Conservation (phyloP, 1,284 basidiomycete species). For the Puccinia coronata region DNA sequence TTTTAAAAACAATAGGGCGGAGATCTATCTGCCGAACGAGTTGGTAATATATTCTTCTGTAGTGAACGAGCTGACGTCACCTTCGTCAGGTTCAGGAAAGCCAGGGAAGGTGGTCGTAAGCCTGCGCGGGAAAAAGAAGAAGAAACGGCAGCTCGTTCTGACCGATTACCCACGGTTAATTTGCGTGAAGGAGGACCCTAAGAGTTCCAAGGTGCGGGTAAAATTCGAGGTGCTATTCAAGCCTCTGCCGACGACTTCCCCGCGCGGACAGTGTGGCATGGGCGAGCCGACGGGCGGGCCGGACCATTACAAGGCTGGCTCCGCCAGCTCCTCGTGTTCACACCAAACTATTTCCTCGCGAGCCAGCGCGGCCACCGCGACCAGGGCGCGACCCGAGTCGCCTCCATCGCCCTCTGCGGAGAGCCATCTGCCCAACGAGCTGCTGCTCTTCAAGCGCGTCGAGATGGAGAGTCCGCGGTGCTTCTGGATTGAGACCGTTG, state of each 20-base stretch:
- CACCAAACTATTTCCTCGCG: neutral
- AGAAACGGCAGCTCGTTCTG: constrained; percentile 28
- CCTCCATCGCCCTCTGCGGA: neutral
- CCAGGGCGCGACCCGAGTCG: neutral
- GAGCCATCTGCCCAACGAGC: neutral
- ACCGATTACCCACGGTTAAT: constrained; percentile 37
- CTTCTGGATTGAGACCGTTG: neutral
- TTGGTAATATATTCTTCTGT: constrained; percentile 28
- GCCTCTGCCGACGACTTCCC: neutral
- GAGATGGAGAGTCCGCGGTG: neutral
- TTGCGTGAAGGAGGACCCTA: constrained; percentile 26
- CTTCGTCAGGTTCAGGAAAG: neutral
- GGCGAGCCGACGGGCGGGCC: neutral
- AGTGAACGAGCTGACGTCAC: neutral
- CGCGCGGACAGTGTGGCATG: neutral
- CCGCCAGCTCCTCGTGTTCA: neutral
- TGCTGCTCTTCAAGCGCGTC: constrained; percentile 6
- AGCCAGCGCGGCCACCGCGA: neutral
- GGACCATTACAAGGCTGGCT: neutral
- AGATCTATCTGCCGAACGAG: constrained; percentile 40
- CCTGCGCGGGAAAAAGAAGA: neutral
- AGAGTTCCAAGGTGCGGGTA: constrained; percentile 2
- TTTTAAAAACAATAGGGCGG: neutral
- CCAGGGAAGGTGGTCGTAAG: neutral
- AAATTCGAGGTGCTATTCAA: constrained; percentile 33